These are phyloP conservation scores for Cruciata laevipes DNA, from an alignment of 257 asterid genomes.

Conservation along the genomic window DNA sequence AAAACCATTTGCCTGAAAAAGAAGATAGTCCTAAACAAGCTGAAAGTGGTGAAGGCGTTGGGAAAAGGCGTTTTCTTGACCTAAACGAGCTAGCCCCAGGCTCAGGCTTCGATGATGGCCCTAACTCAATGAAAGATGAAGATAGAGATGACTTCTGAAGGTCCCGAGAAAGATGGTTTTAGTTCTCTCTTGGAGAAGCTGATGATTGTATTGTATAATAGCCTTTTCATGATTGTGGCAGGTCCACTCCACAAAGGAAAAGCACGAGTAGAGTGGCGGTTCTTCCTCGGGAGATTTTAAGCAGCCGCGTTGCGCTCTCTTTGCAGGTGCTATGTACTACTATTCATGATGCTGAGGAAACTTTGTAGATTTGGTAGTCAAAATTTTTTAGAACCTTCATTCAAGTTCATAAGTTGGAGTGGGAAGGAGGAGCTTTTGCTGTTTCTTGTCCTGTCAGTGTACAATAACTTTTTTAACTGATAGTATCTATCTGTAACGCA, in stretches of 20 bases:
- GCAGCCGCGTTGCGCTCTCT: slow-evolving; percentile 24
- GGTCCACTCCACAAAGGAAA: slow-evolving; percentile 34
- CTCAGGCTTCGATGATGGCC: slow-evolving; percentile 74
- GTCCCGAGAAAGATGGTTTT: slow-evolving; percentile 14
- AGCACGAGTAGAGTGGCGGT: slow-evolving; percentile 29
- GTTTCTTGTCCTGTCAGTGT: slow-evolving; percentile 42
- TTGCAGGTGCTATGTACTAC: slow-evolving; percentile 34
- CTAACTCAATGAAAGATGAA: slow-evolving; percentile 44
- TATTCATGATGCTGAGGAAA: slow-evolving; percentile 34
- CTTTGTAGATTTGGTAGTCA: slow-evolving; percentile 49
- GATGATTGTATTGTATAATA: slow-evolving; percentile 39
- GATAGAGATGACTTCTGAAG: slow-evolving; percentile 37
- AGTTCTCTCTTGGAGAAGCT: slow-evolving; percentile 27
- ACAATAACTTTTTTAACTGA: slow-evolving; percentile 38
- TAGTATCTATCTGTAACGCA: slow-evolving; percentile 39
- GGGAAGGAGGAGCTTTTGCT: slow-evolving; percentile 38
- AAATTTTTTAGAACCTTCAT: slow-evolving; percentile 34
- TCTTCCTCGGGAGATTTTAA: slow-evolving; percentile 36
- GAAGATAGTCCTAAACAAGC: slow-evolving; percentile 33
- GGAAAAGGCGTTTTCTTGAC: slow-evolving; percentile 72
- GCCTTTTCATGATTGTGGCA: slow-evolving; percentile 23
- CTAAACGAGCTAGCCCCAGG: slow-evolving; percentile 89
- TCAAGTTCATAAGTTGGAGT: slow-evolving; percentile 23
- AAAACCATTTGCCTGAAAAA: slow-evolving; percentile 25
- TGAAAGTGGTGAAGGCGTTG: slow-evolving; percentile 32